Base-by-base conservation (phyloP, 768 basidiomycete genomes). In the Russula compacta region DNA sequence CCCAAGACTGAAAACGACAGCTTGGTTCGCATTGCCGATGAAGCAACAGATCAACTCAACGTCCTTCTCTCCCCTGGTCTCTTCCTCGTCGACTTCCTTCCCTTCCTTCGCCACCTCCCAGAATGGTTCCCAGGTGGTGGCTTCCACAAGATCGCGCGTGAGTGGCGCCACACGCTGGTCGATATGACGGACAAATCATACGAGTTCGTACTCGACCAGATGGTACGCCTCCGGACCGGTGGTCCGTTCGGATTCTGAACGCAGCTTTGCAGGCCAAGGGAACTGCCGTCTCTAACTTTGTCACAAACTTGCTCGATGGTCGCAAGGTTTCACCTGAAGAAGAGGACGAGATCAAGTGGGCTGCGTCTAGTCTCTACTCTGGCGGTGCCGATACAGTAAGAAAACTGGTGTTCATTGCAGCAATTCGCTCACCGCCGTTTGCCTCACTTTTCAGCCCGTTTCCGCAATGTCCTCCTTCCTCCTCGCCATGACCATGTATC, bases 401-500 rank as follows among this genome's bases (percentile, higher is more conserved):
- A 14, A 33, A 3, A 24, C 3, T 1, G 21, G 7, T 14, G 32
- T 19, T 24, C 15, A 39, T 29, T 29, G 4, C 2, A 0, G 17
- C n/a, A 12, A 39, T 33, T 42, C 42, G 39, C 48, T 58, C 6
- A 59, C 47, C 15, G 19, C 17, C 32, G 15, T 38, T 38, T 29
- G 11, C 6, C 21, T 51, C 8, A 7, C 11, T 24, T 4, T n/a
- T 10, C 15, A 66, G 65, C 65, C 70, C n/a, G 67, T 67, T 19
- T 67, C 66, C 10, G 64, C 71, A 2, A 58, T 71, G 53, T 42
- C 59, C 4, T 70, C 69, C 4, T 69, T 71, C 60, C 64, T 72
- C 49, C 60, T 71, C 17, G 69, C 69, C 12, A 69, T 71, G 67
- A 67, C 70, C 2, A 63, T 67, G 58, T 66, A 69, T 50, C 71